A percentile compares a stretch with the other conserved stretches of the same genome.
Conservation (phyloP, 495 filamentous ascomycete species). For the Neurospora sp. region DNA sequence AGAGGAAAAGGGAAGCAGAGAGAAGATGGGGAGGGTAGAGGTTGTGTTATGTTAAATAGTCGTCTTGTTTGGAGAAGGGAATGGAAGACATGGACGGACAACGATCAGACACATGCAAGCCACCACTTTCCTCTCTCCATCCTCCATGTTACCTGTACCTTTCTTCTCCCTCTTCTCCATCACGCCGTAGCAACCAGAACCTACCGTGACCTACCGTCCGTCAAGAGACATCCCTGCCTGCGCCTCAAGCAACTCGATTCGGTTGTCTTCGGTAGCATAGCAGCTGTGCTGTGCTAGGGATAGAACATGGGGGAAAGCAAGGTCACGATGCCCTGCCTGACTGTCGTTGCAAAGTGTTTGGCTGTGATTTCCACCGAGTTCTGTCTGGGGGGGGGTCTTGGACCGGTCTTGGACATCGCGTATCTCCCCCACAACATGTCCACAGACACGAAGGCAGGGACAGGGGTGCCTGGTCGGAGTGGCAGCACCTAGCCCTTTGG, state of each 20-base stretch:
- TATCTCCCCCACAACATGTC: background rate
- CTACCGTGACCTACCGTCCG: background rate
- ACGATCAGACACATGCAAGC: background rate
- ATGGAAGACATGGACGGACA: background rate
- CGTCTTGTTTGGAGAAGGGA: background rate
- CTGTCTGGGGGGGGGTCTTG: no score
- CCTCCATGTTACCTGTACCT: no score
- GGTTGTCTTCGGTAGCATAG: background rate
- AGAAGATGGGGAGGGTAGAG: no score
- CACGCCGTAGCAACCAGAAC: background rate
- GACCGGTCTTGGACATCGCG: background rate
- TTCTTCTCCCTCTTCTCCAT: background rate
- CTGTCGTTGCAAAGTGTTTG: no score
- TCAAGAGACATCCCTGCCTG: background rate
- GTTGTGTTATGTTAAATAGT: constrained; percentile 1
- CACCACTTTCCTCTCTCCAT: background rate
- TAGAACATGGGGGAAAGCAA: background rate
- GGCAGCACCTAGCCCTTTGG: background rate
- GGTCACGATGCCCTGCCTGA: no score
- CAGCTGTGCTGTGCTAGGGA: background rate
- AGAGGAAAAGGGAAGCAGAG: constrained; percentile 4
- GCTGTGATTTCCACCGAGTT: no score
- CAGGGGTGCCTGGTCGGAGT: background rate
- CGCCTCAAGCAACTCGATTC: background rate
- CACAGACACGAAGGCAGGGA: background rate